These are phyloP conservation scores for Solanum bukasovii DNA, from an alignment of 257 asterid genomes.

Conservation along the genomic window DNA sequence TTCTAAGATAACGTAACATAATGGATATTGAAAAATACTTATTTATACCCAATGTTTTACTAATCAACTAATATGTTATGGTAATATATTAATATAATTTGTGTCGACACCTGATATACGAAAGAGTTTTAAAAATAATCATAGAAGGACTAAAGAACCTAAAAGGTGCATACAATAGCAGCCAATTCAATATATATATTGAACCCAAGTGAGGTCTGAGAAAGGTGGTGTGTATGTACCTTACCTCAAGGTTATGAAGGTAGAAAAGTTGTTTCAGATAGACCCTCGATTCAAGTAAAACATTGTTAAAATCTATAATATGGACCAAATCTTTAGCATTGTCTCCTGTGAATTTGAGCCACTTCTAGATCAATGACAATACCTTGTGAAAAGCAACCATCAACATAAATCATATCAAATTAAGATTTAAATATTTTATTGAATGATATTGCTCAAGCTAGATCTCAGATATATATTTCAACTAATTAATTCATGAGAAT, in stretches of 20 bases:
- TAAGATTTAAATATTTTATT: neutral
- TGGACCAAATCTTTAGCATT: neutral
- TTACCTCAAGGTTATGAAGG: no score
- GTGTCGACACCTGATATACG: neutral
- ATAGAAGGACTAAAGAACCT: neutral
- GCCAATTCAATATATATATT: neutral
- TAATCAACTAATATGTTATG: neutral
- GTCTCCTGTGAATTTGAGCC: neutral
- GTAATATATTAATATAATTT: neutral
- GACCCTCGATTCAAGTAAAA: neutral
- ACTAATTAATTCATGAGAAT: neutral
- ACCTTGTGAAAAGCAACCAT: neutral
- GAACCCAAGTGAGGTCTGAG: neutral
- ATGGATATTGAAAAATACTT: neutral
- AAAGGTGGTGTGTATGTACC: neutral
- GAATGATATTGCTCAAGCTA: neutral
- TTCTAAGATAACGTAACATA: neutral
- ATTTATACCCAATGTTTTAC: neutral
- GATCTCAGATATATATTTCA: neutral
- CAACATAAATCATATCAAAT: neutral
- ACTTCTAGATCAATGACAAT: neutral
- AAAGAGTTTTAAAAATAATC: neutral
- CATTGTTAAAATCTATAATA: neutral
- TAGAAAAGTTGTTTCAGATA: no score
- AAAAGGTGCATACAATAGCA: neutral